Evolutionary conservation across 371 early-diverging fungal species (phyloP), one percentile per base, ranked within the genome.

Genomic region (Mortierella sp.): DNA sequence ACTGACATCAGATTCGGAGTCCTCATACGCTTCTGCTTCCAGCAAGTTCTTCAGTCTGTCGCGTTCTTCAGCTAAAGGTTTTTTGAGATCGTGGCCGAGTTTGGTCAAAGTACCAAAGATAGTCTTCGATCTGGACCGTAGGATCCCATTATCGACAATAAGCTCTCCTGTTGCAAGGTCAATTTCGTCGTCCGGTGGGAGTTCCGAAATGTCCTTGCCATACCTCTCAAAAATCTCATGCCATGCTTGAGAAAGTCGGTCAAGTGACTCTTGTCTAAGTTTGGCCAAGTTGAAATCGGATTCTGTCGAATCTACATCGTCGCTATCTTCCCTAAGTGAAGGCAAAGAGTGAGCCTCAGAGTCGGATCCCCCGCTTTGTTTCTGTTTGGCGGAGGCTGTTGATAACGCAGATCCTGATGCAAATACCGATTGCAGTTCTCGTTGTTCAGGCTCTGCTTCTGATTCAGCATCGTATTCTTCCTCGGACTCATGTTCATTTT

Each of bases 121-220:
- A 10, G 65, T 48, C 19, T 0, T 33, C 10, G 16, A 13, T 28
- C 48, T 59, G 4, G 65, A 58, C 24, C 61, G 19, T 15, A 72
- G 60, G 32, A 65, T 24, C 2, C 72, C 72, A 33, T 72, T 65
- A 47, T 72, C 72, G 21, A 72, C 72, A 10, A 72, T 52, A 5
- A 72, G 38, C 33, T 65, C 62, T 19, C 72, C 72, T 22, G 72
- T 72, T 15, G 19, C n/a, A 4, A 72, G 66, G 40, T 72, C 72
- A 28, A 72, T 65, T 24, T 61, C 72, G 22, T 72, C 72, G 58
- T 72, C 72, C 8, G 72, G 57, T 13, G 70, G 63, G 1, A 70
- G 57, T 8, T 70, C 70, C 2, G 47, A 43, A 41, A 24, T 15
- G 1, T 65, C 65, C 61, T 57, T 65, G 41, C 65, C 72, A 52